A percentile compares a stretch with the other conserved stretches of the same genome.
Conservation (phyloP, 2,329 filamentous ascomycete genomes). For the Aotearoamyces nothofagi region DNA sequence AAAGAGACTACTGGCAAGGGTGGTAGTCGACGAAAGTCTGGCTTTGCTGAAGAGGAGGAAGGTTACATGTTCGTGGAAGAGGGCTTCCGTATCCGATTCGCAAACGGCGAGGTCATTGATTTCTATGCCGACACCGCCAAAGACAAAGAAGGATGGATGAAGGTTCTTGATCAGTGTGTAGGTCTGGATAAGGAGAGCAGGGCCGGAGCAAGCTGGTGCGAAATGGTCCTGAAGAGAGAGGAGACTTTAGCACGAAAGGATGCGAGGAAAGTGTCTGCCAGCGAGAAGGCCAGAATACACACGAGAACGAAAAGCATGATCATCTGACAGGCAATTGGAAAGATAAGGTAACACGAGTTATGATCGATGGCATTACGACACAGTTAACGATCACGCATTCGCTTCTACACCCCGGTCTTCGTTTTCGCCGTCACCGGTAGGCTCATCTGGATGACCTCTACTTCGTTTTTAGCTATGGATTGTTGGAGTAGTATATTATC, state of each 20-base stretch:
- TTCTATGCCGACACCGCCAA: constrained; percentile 78
- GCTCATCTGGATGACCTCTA: too few relatives aligned
- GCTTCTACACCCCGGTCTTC: too few relatives aligned
- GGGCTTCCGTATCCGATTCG: constrained; percentile 96
- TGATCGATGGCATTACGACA: too few relatives aligned
- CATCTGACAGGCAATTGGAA: background rate
- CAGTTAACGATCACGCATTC: too few relatives aligned
- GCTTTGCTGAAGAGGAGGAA: constrained; percentile 95
- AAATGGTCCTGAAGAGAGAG: constrained; percentile 49
- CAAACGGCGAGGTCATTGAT: constrained; percentile 95
- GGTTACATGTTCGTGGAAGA: constrained; percentile 99
- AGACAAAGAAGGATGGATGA: constrained; percentile 93
- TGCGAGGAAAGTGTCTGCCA: constrained; percentile 6
- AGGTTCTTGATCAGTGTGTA: constrained; percentile 59
- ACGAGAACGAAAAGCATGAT: background rate
- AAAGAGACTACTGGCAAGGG: constrained; percentile 65
- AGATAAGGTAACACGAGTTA: too few relatives aligned
- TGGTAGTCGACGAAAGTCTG: constrained; percentile 76
- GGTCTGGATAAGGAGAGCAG: constrained; percentile 29
- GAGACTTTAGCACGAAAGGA: constrained; percentile 18
- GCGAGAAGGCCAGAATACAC: background rate
- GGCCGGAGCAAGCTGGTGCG: constrained; percentile 49
- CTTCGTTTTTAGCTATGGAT: too few relatives aligned
- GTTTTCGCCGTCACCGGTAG: too few relatives aligned
- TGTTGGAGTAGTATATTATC: too few relatives aligned